Conservation (phyloP, 768 basidiomycete genomes). For the Multifurca ochricompacta region DNA sequence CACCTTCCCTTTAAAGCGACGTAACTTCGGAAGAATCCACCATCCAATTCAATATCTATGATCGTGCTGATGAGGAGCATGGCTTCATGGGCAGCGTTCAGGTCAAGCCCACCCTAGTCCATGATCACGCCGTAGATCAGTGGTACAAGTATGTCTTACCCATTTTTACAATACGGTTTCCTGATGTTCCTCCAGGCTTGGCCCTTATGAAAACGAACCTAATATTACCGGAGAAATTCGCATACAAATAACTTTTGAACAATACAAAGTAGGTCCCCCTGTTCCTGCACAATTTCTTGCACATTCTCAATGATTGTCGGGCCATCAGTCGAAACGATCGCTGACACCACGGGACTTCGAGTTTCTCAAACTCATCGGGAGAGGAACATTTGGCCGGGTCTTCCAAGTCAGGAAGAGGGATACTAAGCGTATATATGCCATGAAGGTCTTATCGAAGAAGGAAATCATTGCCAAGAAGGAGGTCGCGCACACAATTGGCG, state of each 20-base stretch:
- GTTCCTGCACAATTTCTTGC: conserved; percentile 2
- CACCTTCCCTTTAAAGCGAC: conserved; percentile 51
- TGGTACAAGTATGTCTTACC: conserved; percentile 80
- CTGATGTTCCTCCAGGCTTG: conserved; percentile 41
- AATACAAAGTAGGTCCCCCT: conserved; percentile 62
- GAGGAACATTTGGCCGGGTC: conserved; percentile 96
- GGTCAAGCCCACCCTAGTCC: conserved; percentile 83
- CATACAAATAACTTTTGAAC: conserved; percentile 90
- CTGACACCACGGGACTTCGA: conserved; percentile 96
- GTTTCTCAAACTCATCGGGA: conserved; percentile 96
- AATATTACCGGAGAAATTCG: conserved; percentile 86
- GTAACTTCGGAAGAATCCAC: conserved; percentile 82
- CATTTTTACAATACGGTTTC: conserved; percentile 3
- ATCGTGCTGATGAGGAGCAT: conserved; percentile 73
- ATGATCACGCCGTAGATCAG: conserved; percentile 92
- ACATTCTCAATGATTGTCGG: neutral
- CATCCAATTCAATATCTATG: conserved; percentile 87
- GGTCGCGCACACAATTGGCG: conserved; percentile 98
- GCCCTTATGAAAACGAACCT: conserved; percentile 67
- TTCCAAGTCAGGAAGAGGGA: conserved; percentile 98
- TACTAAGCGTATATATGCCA: conserved; percentile 98
- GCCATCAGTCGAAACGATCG: conserved; percentile 64
- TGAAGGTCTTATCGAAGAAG: conserved; percentile 98
- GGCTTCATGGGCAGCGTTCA: conserved; percentile 88
- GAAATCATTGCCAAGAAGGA: conserved; percentile 99